phyloP scores from a whole-genome alignment of 2,329 filamentous ascomycete genomes.

The Hypoxylon sp. region DNA sequence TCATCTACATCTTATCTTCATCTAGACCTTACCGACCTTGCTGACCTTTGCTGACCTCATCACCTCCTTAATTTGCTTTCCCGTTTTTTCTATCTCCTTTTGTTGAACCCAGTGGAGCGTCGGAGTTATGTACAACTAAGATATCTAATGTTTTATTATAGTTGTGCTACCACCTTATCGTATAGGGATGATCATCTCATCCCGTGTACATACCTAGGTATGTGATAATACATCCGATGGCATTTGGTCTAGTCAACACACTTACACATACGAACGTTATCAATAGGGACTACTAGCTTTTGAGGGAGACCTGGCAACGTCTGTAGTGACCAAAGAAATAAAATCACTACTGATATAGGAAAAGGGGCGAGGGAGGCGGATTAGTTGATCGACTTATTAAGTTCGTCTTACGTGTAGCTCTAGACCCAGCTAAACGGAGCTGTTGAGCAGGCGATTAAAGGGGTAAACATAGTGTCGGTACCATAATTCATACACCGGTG shows the following conservation, averaged over 20 bases:
- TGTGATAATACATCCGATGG: neutral
- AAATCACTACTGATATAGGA: neutral
- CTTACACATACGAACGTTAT: neutral
- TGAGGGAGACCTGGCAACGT: neutral
- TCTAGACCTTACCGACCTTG: neutral
- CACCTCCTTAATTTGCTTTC: neutral
- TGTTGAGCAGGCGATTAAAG: neutral
- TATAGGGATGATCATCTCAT: neutral
- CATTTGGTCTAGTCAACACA: neutral
- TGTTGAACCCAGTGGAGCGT: neutral
- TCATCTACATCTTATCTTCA: neutral
- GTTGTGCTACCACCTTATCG: neutral
- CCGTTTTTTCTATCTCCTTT: neutral
- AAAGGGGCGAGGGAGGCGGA: neutral
- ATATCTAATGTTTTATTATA: neutral
- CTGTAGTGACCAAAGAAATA: neutral
- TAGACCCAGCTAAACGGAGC: neutral
- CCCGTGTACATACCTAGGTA: too few species aligned
- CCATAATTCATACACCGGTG: neutral
- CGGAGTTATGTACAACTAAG: neutral
- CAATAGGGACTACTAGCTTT: neutral
- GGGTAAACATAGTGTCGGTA: neutral
- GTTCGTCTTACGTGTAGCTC: neutral
- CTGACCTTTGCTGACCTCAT: neutral
- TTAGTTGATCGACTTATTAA: neutral